Percentiles rank a stretch among this genome's conserved stretches.
These are phyloP conservation scores for Lathyrus aphaca DNA, from an alignment of 306 rosid species.

Conservation along the genomic window DNA sequence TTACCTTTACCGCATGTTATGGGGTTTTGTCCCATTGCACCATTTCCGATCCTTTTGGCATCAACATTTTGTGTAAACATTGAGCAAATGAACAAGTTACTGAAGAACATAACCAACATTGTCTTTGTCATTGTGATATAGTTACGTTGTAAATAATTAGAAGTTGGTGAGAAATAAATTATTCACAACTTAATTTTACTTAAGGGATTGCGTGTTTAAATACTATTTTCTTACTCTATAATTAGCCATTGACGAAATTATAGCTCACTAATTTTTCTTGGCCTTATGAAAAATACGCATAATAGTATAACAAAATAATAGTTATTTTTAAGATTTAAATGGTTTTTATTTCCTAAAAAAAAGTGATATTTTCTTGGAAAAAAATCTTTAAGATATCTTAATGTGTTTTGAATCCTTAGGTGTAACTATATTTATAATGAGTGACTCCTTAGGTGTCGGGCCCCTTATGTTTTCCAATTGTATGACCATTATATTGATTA, in stretches of 20 bases:
- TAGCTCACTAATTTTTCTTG: background rate
- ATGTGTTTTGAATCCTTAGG: no score
- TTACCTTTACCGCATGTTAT: background rate
- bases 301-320: background rate
- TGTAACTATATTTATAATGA: no score
- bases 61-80: background rate
- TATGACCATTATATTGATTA: no score
- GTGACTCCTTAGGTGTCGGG: no score
- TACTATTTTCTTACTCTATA: background rate
- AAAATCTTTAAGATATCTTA: no score
- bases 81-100: background rate
- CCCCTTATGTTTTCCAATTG: no score
- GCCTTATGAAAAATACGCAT: background rate
- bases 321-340: no score
- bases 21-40: background rate
- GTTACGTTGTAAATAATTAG: background rate
- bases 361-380: no score
- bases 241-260: background rate
- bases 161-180: background rate
- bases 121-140: constrained; percentile 17
- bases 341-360: no score
- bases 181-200: background rate
- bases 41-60: accelerated
- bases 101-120: background rate
- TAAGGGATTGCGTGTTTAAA: background rate